Evolutionary conservation across 768 basidiomycete species (phyloP).

Genomic region (Hypholoma sublateritium): DNA sequence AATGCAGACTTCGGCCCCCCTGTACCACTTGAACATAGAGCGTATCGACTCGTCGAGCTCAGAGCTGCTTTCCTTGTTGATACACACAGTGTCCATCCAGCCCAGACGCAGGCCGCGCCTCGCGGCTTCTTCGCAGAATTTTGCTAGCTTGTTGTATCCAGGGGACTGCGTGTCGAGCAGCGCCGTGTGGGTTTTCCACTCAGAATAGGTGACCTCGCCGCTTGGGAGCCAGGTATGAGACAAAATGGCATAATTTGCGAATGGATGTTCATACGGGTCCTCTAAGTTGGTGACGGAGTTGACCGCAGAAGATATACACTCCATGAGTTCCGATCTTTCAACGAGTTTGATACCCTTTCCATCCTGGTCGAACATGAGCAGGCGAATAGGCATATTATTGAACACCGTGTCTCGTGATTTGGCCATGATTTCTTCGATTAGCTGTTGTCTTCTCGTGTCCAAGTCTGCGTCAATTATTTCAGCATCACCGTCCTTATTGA

Average conservation of each 20-base stretch:
- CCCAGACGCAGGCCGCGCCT: not conserved
- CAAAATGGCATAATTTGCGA: not conserved
- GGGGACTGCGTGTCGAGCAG: not conserved
- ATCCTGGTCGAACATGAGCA: not conserved
- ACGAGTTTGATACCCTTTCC: not conserved
- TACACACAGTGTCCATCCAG: not conserved
- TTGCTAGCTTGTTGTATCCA: not conserved
- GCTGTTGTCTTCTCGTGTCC: not conserved
- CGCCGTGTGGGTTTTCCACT: not conserved
- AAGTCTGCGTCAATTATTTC: not conserved
- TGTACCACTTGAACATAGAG: not conserved
- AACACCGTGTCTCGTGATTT: not conserved
- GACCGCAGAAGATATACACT: not conserved
- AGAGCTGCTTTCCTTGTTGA: not conserved
- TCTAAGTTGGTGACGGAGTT: not conserved
- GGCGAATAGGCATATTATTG: not conserved
- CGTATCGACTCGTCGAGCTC: slow-evolving; percentile 1
- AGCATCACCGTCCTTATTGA: not conserved
- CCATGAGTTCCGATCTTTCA: not conserved
- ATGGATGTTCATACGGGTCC: too few relatives aligned
- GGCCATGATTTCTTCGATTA: not conserved
- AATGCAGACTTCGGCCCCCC: not conserved
- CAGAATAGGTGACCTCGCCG: not conserved
- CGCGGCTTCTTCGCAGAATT: not conserved
- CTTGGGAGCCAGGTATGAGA: not conserved